phyloP scores from a whole-genome alignment of 495 filamentous ascomycete species.

The Aspergillus mulundensis region DNA sequence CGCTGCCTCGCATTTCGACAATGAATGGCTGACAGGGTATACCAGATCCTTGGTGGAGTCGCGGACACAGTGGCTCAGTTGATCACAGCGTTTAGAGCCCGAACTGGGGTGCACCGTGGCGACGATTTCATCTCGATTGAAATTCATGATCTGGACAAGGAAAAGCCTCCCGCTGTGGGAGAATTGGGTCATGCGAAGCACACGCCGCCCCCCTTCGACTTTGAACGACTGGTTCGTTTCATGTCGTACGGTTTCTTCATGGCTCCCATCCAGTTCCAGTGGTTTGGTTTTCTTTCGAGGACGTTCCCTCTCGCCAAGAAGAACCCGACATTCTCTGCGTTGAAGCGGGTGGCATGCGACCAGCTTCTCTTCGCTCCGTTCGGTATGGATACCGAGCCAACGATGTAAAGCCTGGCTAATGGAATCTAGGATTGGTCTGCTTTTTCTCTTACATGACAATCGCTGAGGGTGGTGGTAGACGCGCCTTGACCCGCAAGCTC shows the following conservation, averaged over 20 bases:
- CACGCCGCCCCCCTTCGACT: constrained; percentile 83
- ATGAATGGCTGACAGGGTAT: constrained; percentile 12
- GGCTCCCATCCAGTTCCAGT: constrained; percentile 94
- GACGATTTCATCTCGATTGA: constrained; percentile 80
- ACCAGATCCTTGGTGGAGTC: constrained; percentile 76
- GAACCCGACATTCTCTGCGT: constrained; percentile 65
- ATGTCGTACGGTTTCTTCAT: constrained; percentile 95
- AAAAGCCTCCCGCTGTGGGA: constrained; percentile 62
- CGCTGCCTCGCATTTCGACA: not conserved
- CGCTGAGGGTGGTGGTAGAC: constrained; percentile 84
- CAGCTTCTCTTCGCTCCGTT: constrained; percentile 94
- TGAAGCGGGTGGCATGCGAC: constrained; percentile 90
- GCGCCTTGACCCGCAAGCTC: constrained; percentile 79
- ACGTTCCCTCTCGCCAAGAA: constrained; percentile 81
- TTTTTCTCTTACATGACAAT: constrained; percentile 98
- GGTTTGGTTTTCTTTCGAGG: constrained; percentile 84
- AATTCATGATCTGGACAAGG: constrained; percentile 83
- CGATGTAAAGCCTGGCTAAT: constrained; percentile 11
- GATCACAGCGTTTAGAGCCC: constrained; percentile 75
- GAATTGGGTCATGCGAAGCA: constrained; percentile 65
- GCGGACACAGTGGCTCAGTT: constrained; percentile 95
- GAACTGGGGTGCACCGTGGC: constrained; percentile 54
- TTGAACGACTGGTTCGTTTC: constrained; percentile 87
- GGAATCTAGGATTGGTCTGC: constrained; percentile 61
- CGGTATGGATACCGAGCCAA: constrained; percentile 45